Conservation (phyloP, 2,329 filamentous ascomycete species). For the Sclerotinia borealis region DNA sequence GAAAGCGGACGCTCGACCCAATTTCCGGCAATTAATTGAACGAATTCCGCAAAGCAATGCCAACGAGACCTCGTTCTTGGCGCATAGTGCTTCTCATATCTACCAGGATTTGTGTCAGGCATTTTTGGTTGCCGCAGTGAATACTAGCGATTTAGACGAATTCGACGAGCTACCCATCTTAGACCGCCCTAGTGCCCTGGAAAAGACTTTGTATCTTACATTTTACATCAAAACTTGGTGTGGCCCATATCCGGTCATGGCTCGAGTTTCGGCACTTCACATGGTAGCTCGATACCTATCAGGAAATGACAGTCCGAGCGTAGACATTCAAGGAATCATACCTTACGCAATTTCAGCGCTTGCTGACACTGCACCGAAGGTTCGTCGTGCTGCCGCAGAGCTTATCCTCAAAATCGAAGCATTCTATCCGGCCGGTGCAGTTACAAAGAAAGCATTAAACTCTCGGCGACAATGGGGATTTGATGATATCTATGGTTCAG, state of each 20-base stretch:
- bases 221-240: constrained; percentile 75
- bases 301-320: constrained; percentile 39
- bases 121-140: constrained; percentile 49
- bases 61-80: constrained; percentile 46
- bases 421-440: constrained; percentile 39
- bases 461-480: constrained; percentile 49
- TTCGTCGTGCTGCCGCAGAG: constrained; percentile 69
- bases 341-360: constrained; percentile 75
- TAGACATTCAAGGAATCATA: constrained; percentile 73
- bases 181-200: constrained; percentile 46
- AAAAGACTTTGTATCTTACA: constrained; percentile 62
- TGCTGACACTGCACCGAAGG: constrained; percentile 66
- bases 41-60: constrained; percentile 32
- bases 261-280: constrained; percentile 63
- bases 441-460: constrained; percentile 36
- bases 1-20: constrained; percentile 27
- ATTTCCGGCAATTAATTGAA: constrained; percentile 24
- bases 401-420: constrained; percentile 53
- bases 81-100: constrained; percentile 43
- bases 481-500: constrained; percentile 58
- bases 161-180: constrained; percentile 49
- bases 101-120: constrained; percentile 54
- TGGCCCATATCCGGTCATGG: constrained; percentile 61
- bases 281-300: constrained; percentile 54
- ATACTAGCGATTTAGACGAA: constrained; percentile 34